Percentiles rank a stretch among this genome's conserved stretches.
phyloP scores from a whole-genome alignment of 192 early-diverging fungal genomes.

The Coemansia sp. region DNA sequence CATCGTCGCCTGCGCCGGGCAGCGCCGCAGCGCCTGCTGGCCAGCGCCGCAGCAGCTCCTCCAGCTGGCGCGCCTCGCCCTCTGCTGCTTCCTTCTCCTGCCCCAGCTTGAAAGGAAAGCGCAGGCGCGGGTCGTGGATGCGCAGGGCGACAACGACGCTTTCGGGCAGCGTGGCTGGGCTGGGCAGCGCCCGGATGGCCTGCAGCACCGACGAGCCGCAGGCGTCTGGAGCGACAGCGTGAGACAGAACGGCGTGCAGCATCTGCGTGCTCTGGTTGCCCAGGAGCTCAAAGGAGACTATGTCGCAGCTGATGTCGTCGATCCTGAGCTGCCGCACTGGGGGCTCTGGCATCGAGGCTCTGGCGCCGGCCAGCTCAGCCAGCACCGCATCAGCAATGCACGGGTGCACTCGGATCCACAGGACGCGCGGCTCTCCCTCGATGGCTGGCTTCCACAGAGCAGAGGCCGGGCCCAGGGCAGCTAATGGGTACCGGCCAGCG shows the following conservation, averaged over 20 bases:
- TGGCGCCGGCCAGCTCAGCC: constrained; percentile 20
- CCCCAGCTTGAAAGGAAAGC: constrained; percentile 40
- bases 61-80: constrained; percentile 27
- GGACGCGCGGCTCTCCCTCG: constrained; percentile 26
- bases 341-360: neutral
- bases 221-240: neutral
- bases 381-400: constrained; percentile 59
- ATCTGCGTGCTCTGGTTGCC: constrained; percentile 77
- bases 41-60: constrained; percentile 61
- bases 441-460: constrained; percentile 74
- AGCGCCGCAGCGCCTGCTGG: constrained; percentile 57
- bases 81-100: constrained; percentile 10
- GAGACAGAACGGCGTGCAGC: constrained; percentile 66
- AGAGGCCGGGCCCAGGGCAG: constrained; percentile 69
- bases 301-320: constrained; percentile 60
- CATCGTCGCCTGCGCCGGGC: constrained; percentile 4
- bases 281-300: constrained; percentile 83
- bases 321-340: constrained; percentile 6
- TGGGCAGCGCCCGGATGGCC: constrained; percentile 42
- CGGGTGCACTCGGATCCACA: constrained; percentile 89
- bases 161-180: constrained; percentile 75
- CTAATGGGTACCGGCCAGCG: constrained; percentile 31
- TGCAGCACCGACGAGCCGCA: constrained; percentile 14
- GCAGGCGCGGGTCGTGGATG: constrained; percentile 85
- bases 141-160: constrained; percentile 80